Conservation (phyloP, 1,139 yeast species). For the Lodderomyces pseudojiufengensis region DNA sequence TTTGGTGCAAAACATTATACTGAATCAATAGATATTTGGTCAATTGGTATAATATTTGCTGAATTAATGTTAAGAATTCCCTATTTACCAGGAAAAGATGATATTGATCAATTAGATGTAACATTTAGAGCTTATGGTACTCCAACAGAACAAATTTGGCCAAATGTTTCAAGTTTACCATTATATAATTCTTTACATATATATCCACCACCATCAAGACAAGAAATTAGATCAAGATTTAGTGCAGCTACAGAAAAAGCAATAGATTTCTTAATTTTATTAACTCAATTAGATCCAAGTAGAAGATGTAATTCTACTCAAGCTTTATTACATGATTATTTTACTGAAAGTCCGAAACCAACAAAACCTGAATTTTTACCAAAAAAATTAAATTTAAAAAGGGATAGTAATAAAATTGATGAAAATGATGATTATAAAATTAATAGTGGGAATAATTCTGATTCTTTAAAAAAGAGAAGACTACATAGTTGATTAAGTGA, state of each 20-base stretch:
- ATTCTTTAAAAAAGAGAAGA: slow-evolving; percentile 13
- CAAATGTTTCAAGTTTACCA: slow-evolving; percentile 78
- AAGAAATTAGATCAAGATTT: slow-evolving; percentile 77
- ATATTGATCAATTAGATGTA: slow-evolving; percentile 81
- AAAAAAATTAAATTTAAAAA: slow-evolving; percentile 31
- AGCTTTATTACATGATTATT: slow-evolving; percentile 67
- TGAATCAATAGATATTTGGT: slow-evolving; percentile 88
- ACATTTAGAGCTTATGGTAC: slow-evolving; percentile 95
- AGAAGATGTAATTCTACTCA: slow-evolving; percentile 63
- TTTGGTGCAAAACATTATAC: slow-evolving; percentile 90
- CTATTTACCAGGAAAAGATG: slow-evolving; percentile 89
- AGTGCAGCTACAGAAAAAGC: slow-evolving; percentile 92
- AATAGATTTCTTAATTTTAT: slow-evolving; percentile 64
- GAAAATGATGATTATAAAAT: slow-evolving; percentile 11
- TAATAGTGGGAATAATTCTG: slow-evolving; percentile 1
- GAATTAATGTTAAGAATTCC: slow-evolving; percentile 94
- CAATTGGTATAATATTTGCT: slow-evolving; percentile 93
- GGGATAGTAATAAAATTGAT: slow-evolving; percentile 13
- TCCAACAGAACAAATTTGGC: slow-evolving; percentile 92
- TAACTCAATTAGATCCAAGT: slow-evolving; percentile 79
- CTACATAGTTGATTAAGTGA: neutral
- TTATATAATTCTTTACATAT: slow-evolving; percentile 65
- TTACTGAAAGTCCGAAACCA: slow-evolving; percentile 72
- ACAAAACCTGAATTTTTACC: slow-evolving; percentile 72
- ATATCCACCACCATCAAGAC: slow-evolving; percentile 82